Evolutionary conservation across 2,329 filamentous ascomycete species (phyloP).

Genomic region (Neurospora sp.): DNA sequence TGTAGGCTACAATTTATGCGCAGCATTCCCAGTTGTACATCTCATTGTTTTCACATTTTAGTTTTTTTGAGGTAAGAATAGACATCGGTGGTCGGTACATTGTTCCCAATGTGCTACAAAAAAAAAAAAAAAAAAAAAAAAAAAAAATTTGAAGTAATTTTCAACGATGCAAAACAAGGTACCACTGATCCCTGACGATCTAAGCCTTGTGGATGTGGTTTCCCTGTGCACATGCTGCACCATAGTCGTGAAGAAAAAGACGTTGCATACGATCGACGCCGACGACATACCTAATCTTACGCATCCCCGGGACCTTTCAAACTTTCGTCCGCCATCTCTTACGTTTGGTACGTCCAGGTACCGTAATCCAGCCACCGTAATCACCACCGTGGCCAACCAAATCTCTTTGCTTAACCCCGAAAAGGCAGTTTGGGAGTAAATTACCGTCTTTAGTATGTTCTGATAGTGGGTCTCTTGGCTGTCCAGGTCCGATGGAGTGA

Average conservation of each 20-base stretch:
- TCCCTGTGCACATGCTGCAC: neutral
- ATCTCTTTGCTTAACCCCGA: neutral
- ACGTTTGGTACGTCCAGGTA: neutral
- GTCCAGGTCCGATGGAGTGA: neutral
- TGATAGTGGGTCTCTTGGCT: neutral
- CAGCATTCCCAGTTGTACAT: neutral
- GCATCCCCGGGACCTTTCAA: neutral
- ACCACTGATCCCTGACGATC: neutral
- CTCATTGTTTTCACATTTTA: too few species aligned
- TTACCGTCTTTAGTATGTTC: neutral
- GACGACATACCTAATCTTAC: neutral
- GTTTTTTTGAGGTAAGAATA: neutral
- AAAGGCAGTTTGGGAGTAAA: neutral
- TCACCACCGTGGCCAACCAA: neutral
- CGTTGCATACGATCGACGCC: neutral
- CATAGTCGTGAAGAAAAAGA: neutral
- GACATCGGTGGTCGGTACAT: neutral
- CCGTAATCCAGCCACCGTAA: neutral
- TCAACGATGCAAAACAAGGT: too few species aligned
- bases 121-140: too few species aligned
- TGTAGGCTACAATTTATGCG: neutral
- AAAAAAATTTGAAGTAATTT: too few species aligned
- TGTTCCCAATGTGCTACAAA: neutral
- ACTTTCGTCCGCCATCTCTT: neutral
- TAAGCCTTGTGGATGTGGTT: neutral